Percentiles rank a stretch among this genome's conserved stretches.
These are phyloP conservation scores for Thymus mandschuricus DNA, from an alignment of 257 asterid genomes.

Conservation along the genomic window DNA sequence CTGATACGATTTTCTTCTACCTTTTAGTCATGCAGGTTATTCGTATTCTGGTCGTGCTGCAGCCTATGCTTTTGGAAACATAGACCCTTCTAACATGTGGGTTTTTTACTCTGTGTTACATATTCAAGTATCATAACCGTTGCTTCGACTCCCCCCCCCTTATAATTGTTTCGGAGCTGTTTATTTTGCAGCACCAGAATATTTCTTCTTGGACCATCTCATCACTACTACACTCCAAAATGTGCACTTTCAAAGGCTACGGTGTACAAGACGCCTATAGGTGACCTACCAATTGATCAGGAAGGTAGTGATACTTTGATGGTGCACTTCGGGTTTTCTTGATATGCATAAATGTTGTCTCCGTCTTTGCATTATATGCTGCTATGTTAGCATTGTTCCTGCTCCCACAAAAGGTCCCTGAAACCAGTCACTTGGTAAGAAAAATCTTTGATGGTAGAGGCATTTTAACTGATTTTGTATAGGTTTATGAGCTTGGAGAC, in stretches of 20 bases:
- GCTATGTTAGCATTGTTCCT: neutral
- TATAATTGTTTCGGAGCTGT: neutral
- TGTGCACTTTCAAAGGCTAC: conserved; percentile 93
- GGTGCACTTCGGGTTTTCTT: conserved; percentile 6
- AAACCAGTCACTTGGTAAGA: conserved; percentile 10
- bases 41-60: conserved; percentile 99
- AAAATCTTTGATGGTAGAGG: neutral
- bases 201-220: conserved; percentile 98
- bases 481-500: neutral
- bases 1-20: conserved; percentile 26
- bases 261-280: conserved; percentile 87
- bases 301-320: conserved; percentile 57
- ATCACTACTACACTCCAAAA: conserved; percentile 86
- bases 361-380: neutral
- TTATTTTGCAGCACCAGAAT: conserved; percentile 75
- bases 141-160: neutral
- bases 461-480: neutral
- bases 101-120: conserved; percentile 1
- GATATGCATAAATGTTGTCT: neutral
- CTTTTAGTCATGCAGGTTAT: conserved; percentile 96
- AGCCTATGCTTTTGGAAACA: conserved; percentile 95
- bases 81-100: conserved; percentile 81
- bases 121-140: neutral
- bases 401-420: neutral
- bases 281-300: conserved; percentile 87